Evolutionary conservation across 768 basidiomycete species (phyloP).

Genomic region (Xerocomellus amylosporus): DNA sequence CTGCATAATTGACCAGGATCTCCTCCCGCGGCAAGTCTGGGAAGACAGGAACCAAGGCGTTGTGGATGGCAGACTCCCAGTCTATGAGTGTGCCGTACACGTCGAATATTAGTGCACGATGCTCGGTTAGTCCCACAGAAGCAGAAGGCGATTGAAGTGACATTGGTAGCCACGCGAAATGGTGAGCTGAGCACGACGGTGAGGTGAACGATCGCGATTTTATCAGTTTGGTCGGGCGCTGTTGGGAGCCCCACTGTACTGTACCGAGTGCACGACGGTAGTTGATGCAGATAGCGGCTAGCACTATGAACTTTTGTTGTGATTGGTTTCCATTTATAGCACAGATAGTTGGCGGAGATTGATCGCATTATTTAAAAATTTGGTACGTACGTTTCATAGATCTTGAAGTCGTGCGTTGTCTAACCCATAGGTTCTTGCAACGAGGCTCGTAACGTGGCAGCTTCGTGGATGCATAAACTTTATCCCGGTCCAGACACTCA

Average conservation of each 20-base stretch:
- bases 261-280: too few relatives aligned
- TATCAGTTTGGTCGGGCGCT: constrained; percentile 1
- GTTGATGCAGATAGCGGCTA: too few relatives aligned
- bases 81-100: constrained; percentile 76
- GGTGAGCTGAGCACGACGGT: neutral
- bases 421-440: neutral
- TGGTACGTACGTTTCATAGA: neutral
- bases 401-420: neutral
- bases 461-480: neutral
- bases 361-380: neutral
- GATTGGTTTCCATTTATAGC: neutral
- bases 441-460: neutral
- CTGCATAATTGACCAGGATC: constrained; percentile 48
- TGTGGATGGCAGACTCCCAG: constrained; percentile 70
- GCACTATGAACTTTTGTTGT: too few relatives aligned
- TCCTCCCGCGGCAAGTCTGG: constrained; percentile 31
- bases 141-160: constrained; percentile 10
- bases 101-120: constrained; percentile 60
- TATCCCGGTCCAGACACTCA: neutral
- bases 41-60: constrained; percentile 38
- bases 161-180: constrained; percentile 10
- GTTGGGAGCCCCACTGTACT: too few relatives aligned
- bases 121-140: constrained; percentile 16
- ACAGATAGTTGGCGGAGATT: neutral
- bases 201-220: neutral